Evolutionary conservation across 2,329 filamentous ascomycete genomes (phyloP).

Genomic region (Nemania sp.): DNA sequence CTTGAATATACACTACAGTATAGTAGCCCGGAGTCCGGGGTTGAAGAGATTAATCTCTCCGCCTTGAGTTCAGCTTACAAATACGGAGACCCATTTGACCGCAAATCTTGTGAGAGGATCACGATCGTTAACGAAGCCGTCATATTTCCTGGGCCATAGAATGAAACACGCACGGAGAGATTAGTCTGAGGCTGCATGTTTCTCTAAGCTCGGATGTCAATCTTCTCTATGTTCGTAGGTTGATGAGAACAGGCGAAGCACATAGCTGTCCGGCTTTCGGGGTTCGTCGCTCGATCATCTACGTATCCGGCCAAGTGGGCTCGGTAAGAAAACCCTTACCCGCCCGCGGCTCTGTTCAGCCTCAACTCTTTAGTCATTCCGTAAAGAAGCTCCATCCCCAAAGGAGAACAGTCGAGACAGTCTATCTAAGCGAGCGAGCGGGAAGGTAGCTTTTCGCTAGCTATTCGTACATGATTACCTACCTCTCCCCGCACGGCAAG

Average conservation of each 20-base stretch:
- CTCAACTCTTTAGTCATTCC: neutral
- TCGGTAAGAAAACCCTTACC: neutral
- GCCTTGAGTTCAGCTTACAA: constrained; percentile 26
- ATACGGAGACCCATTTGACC: constrained; percentile 25
- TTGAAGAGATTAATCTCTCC: constrained; percentile 16
- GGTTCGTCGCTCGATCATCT: neutral
- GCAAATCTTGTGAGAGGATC: neutral
- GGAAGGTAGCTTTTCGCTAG: neutral
- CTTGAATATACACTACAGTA: neutral
- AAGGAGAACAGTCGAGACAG: neutral
- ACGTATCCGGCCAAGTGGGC: too few relatives aligned
- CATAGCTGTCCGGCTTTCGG: neutral
- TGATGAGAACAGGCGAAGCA: neutral
- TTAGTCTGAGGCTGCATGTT: neutral
- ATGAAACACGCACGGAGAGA: too few relatives aligned
- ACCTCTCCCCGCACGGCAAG: neutral
- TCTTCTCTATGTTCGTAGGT: neutral
- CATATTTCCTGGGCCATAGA: neutral
- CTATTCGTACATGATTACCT: neutral
- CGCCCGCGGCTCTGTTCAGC: constrained; percentile 25
- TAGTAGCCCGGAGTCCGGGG: constrained; percentile 18
- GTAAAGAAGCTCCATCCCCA: neutral
- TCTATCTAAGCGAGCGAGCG: neutral
- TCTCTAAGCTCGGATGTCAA: neutral
- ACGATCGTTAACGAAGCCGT: neutral